These are phyloP conservation scores for Globisporangium ultimum DNA, from an alignment of 352 stramenopile species.

Conservation along the genomic window DNA sequence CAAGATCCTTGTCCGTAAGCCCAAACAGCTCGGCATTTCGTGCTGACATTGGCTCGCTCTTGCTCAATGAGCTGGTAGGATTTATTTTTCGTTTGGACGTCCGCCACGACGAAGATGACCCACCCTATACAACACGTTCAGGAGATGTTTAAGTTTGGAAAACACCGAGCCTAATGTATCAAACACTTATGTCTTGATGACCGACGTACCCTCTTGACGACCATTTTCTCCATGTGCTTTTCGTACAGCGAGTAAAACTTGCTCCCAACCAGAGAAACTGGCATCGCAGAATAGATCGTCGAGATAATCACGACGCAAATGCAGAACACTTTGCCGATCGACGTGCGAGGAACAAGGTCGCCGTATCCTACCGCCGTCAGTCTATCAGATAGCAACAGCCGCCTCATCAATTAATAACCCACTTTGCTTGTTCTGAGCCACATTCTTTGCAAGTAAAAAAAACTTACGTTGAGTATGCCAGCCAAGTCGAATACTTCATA, in stretches of 20 bases:
- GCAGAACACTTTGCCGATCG: conserved; percentile 59
- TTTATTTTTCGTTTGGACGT: conserved; percentile 28
- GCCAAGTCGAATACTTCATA: conserved; percentile 70
- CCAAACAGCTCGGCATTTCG: conserved; percentile 21
- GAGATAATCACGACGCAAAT: conserved; percentile 62
- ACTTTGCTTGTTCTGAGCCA: not conserved
- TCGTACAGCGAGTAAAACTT: conserved; percentile 76
- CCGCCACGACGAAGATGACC: conserved; percentile 51
- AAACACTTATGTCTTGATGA: not conserved
- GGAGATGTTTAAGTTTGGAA: too few species aligned
- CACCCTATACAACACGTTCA: conserved; percentile 22
- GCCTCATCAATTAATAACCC: not conserved
- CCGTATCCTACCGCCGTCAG: conserved; percentile 74
- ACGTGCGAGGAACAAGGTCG: conserved; percentile 57
- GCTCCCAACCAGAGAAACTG: conserved; percentile 61
- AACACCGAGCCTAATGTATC: not conserved
- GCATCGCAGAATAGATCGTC: conserved; percentile 76
- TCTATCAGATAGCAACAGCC: conserved; percentile 14
- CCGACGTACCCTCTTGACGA: conserved; percentile 41
- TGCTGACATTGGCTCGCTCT: not conserved
- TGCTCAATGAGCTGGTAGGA: not conserved
- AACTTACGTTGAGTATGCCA: conserved; percentile 60
- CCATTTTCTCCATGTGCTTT: conserved; percentile 58
- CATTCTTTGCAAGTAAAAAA: not conserved
- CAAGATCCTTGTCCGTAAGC: conserved; percentile 42